phyloP scores from a whole-genome alignment of 352 stramenopile genomes.

The Globisporangium spinosum region DNA sequence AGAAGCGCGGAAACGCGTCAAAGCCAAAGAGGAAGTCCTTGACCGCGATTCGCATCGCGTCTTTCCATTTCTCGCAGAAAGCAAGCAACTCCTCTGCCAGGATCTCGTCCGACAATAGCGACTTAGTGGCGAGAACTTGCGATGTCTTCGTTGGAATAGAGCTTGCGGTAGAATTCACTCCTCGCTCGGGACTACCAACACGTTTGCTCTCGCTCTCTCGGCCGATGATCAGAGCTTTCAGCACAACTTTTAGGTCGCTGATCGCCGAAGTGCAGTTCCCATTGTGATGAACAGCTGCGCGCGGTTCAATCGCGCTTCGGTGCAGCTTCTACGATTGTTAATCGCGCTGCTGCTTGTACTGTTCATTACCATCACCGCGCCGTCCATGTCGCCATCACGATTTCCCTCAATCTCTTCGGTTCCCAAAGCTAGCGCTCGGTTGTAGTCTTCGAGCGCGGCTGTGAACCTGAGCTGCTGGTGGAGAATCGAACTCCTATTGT shows the following conservation, averaged over 20 bases:
- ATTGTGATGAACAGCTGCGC: slow-evolving; percentile 51
- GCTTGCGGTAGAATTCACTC: neutral
- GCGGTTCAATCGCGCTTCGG: slow-evolving; percentile 48
- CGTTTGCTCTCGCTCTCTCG: slow-evolving; percentile 1
- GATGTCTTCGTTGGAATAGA: neutral
- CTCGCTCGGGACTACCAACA: neutral
- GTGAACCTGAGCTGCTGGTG: slow-evolving; percentile 52
- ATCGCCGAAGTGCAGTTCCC: slow-evolving; percentile 39
- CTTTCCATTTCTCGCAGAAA: slow-evolving; percentile 48
- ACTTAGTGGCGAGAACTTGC: neutral
- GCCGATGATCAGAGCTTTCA: slow-evolving; percentile 2
- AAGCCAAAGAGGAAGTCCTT: slow-evolving; percentile 54
- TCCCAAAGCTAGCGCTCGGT: slow-evolving; percentile 30
- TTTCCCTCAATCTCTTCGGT: too few relatives aligned
- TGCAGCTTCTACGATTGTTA: slow-evolving; percentile 14
- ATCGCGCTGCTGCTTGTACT: neutral
- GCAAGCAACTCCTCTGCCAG: slow-evolving; percentile 28
- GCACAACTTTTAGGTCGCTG: slow-evolving; percentile 29
- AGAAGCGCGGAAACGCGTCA: slow-evolving; percentile 36
- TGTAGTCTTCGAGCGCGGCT: slow-evolving; percentile 54
- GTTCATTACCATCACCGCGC: neutral
- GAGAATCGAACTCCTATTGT: slow-evolving; percentile 51
- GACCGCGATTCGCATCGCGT: slow-evolving; percentile 41
- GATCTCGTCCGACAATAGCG: slow-evolving; percentile 22
- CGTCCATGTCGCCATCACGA: neutral